Percentiles rank a stretch among this genome's conserved stretches.
These are phyloP conservation scores for Dillenia turbinata DNA, from an alignment of 164 flowering plant species.

Conservation along the genomic window DNA sequence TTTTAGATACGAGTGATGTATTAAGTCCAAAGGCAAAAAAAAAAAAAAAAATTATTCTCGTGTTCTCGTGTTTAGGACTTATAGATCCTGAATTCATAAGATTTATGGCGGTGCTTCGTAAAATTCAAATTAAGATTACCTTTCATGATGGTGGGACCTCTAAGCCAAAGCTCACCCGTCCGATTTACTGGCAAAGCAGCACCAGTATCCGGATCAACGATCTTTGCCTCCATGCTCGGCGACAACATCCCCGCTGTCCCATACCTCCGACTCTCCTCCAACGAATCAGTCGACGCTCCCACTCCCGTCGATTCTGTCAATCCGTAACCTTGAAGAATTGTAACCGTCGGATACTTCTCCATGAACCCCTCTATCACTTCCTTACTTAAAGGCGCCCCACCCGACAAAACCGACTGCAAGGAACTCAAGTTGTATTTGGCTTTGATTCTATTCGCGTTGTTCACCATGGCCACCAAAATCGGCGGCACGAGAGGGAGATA, in stretches of 20 bases:
- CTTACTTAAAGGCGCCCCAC: slow-evolving; percentile 88
- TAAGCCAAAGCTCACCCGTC: slow-evolving; percentile 95
- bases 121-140: slow-evolving; percentile 31
- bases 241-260: slow-evolving; percentile 83
- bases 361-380: slow-evolving; percentile 76
- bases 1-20: too few species aligned
- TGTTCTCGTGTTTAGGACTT: too few species aligned
- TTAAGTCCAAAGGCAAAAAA: too few species aligned
- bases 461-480: slow-evolving; percentile 46
- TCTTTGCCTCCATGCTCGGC: slow-evolving; percentile 66
- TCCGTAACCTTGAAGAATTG: slow-evolving; percentile 82
- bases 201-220: slow-evolving; percentile 73
- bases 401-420: slow-evolving; percentile 43
- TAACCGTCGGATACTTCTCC: slow-evolving; percentile 57
- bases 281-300: slow-evolving; percentile 74
- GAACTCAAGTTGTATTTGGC: slow-evolving; percentile 50
- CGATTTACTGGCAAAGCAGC: slow-evolving; percentile 41
- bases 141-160: slow-evolving; percentile 79
- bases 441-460: slow-evolving; percentile 32
- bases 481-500: slow-evolving; percentile 66
- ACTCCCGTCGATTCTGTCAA: slow-evolving; percentile 83
- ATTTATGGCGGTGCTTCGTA: too few species aligned
- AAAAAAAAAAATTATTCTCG: too few species aligned
- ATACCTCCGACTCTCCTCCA: slow-evolving; percentile 81
- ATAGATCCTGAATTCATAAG: too few species aligned